These are phyloP conservation scores for Xylaria telfairii DNA, from an alignment of 495 filamentous ascomycete genomes.

Conservation along the genomic window DNA sequence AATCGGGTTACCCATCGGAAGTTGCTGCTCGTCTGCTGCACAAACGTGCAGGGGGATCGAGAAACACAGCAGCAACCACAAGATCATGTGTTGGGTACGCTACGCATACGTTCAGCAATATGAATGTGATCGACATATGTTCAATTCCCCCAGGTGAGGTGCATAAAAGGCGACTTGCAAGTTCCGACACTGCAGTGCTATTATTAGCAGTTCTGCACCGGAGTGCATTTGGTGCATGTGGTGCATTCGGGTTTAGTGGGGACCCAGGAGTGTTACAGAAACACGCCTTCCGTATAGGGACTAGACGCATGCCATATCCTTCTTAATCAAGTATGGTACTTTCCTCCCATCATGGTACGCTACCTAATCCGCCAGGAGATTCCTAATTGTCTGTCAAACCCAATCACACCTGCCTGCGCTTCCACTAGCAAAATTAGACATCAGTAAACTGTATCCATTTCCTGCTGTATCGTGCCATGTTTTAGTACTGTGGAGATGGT, in stretches of 20 bases:
- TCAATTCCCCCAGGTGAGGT: slow-evolving; percentile 1
- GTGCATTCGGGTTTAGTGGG: background rate
- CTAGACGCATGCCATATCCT: slow-evolving; percentile 9
- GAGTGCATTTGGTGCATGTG: background rate
- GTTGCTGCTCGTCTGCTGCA: background rate
- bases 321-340: slow-evolving; percentile 22
- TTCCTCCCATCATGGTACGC: slow-evolving; percentile 4
- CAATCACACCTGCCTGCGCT: slow-evolving; percentile 4
- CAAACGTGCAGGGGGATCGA: background rate
- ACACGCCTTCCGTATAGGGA: slow-evolving; percentile 12
- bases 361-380: background rate
- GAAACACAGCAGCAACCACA: background rate
- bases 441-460: background rate
- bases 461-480: background rate
- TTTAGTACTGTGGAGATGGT: slow-evolving; percentile 1
- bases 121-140: slow-evolving; percentile 10
- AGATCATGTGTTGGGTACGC: background rate
- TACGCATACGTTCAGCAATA: background rate
- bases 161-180: background rate
- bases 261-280: background rate
- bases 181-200: slow-evolving; percentile 4
- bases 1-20: too few species aligned
- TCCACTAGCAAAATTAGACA: background rate
- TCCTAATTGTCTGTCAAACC: background rate
- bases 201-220: slow-evolving; percentile 12